A percentile compares a stretch with the other conserved stretches of the same genome.
phyloP scores from a whole-genome alignment of 176 grass and related monocot species.

The Carex myosuroides region DNA sequence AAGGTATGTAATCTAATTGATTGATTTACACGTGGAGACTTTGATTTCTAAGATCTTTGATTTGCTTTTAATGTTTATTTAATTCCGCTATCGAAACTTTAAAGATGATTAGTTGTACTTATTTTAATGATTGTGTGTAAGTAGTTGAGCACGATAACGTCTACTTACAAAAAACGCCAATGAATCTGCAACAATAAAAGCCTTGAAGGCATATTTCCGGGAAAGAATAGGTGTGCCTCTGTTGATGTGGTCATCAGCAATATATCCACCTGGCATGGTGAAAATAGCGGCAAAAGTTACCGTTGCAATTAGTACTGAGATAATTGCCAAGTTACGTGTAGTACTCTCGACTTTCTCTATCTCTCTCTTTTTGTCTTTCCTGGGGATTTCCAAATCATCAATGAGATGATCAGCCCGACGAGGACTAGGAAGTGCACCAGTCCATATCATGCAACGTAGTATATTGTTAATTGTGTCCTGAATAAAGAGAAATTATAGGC shows the following conservation, averaged over 20 bases:
- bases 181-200: constrained; percentile 2
- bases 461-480: background rate
- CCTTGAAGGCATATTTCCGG: constrained; percentile 8
- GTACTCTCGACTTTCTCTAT: background rate
- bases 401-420: background rate
- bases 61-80: too few relatives aligned
- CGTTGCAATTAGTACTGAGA: constrained; percentile 19
- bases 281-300: constrained; percentile 29
- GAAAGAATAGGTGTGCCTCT: constrained; percentile 4
- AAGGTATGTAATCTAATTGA: too few relatives aligned
- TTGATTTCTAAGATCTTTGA: too few relatives aligned
- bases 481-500: background rate
- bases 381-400: background rate
- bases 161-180: too few relatives aligned
- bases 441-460: background rate
- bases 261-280: constrained; percentile 24
- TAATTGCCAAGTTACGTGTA: background rate
- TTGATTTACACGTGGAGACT: too few relatives aligned
- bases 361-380: background rate
- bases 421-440: background rate
- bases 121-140: too few relatives aligned
- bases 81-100: too few relatives aligned
- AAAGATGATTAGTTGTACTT: too few relatives aligned
- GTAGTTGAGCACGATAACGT: too few relatives aligned
- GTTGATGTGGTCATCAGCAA: background rate